A percentile compares a stretch with the other conserved stretches of the same genome.
These are phyloP conservation scores for Aspergillus bertholletiae DNA, from an alignment of 495 filamentous ascomycete genomes.

Conservation along the genomic window DNA sequence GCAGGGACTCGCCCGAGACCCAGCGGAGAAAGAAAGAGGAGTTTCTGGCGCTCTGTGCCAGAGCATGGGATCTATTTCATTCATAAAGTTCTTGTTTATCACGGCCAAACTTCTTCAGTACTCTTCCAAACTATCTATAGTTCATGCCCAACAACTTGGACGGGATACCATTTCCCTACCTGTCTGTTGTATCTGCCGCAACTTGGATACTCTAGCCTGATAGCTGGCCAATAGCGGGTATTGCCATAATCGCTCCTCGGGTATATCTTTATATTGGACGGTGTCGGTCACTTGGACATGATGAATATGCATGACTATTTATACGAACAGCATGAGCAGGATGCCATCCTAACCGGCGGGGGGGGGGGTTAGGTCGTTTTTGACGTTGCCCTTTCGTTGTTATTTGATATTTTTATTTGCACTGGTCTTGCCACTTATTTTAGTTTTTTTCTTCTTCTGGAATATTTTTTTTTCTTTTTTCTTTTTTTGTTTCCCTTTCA, in stretches of 20 bases:
- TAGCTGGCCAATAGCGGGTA: background rate
- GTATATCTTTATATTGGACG: background rate
- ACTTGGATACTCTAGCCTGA: background rate
- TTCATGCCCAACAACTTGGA: background rate
- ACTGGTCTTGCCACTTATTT: conserved; percentile 1
- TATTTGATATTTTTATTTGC: conserved; percentile 12
- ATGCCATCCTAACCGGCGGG: background rate
- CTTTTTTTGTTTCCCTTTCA: background rate
- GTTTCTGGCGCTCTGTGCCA: conserved; percentile 78
- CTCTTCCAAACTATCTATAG: background rate
- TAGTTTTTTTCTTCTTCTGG: conserved; percentile 12
- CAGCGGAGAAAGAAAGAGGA: conserved; percentile 89
- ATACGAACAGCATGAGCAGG: conserved; percentile 22
- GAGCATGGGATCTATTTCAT: conserved; percentile 97
- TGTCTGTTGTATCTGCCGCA: background rate
- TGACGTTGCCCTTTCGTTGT: conserved; percentile 10
- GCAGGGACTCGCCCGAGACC: conserved; percentile 78
- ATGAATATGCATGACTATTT: conserved; percentile 21
- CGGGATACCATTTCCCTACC: background rate
- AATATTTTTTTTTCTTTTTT: background rate
- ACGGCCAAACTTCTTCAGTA: background rate
- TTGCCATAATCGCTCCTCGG: background rate
- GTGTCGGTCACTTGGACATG: conserved; percentile 8
- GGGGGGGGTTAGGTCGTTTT: conserved; percentile 11
- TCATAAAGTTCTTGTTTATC: conserved; percentile 51